These are phyloP conservation scores for Fusarium veterinarium DNA, from an alignment of 2,329 filamentous ascomycete species.

Conservation along the genomic window DNA sequence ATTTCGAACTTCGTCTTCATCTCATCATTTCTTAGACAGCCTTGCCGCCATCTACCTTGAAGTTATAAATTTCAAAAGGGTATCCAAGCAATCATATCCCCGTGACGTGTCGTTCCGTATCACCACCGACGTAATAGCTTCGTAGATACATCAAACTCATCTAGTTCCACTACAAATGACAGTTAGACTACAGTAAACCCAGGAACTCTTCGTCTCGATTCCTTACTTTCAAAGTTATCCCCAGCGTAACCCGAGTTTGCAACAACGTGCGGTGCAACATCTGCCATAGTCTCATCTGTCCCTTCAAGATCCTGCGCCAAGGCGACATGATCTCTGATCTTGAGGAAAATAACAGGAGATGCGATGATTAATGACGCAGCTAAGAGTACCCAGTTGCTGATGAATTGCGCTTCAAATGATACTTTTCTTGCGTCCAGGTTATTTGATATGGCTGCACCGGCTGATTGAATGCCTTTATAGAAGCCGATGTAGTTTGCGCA, in stretches of 20 bases:
- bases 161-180: neutral
- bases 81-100: neutral
- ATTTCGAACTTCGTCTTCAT: rapidly evolving
- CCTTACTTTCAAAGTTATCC: neutral
- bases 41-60: rapidly evolving
- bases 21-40: rapidly evolving
- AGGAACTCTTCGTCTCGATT: neutral
- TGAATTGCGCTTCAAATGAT: slow-evolving; percentile 78
- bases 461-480: slow-evolving; percentile 85
- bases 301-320: slow-evolving; percentile 86
- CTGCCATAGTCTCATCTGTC: slow-evolving; percentile 82
- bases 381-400: slow-evolving; percentile 77
- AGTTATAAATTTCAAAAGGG: neutral
- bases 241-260: neutral
- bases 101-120: rapidly evolving
- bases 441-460: slow-evolving; percentile 69
- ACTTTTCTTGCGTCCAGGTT: slow-evolving; percentile 50
- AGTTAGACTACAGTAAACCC: slow-evolving; percentile 3
- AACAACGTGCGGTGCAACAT: slow-evolving; percentile 60
- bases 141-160: neutral
- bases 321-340: slow-evolving; percentile 80
- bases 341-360: slow-evolving; percentile 80
- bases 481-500: slow-evolving; percentile 93
- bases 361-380: slow-evolving; percentile 78
- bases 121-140: neutral